Evolutionary conservation across 768 basidiomycete genomes (phyloP), one percentile per base, ranked within the genome.

Genomic region (Mrakia frigida): DNA sequence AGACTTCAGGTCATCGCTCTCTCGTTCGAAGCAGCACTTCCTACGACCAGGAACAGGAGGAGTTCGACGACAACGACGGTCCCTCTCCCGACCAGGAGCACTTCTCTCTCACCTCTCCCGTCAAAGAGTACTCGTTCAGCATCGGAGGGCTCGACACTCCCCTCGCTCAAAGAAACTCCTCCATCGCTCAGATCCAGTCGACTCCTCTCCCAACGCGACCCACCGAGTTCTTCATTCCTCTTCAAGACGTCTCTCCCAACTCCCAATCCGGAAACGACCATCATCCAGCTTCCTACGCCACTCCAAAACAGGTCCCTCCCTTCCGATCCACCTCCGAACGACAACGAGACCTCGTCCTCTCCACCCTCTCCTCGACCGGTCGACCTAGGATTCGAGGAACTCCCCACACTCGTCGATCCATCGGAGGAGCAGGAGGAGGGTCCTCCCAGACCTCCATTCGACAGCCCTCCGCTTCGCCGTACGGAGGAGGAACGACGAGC

Each of bases 331-430:
- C 93, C 92, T 2, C 92, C 91, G 3, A 89, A 18, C 89, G 90
- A 77, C 89, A 91, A 56, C 88, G 89, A 23, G 92, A 91, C 0
- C 93, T 94, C 84, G 87, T 94, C 18, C 87, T 94, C 53, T 89
- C 89, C 13, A 90, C 94, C 11, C 91, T 94, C 81, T 90, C 92
- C 80, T 92, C 92, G 7, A 92, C 90, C 1, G 85, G 90, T 6
- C 89, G 92, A 43, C 91, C 92, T 0, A 87, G 90, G 13, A 85
- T 93, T 81, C 87, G 81, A 82, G 87, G 79, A 86, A 88, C 31
- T 89, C 92, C 21, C 88, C 91, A 53, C 87, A 90, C 83, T 88
- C 89, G 0, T 85, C 85, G 73, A 59, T 79, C 65, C n/a, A 18
- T 63, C 72, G 31, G 25, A 9, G 72, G 53, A 37, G 70, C 37